Conservation (phyloP, 352 stramenopile genomes). For the Phytophthora cactorum region DNA sequence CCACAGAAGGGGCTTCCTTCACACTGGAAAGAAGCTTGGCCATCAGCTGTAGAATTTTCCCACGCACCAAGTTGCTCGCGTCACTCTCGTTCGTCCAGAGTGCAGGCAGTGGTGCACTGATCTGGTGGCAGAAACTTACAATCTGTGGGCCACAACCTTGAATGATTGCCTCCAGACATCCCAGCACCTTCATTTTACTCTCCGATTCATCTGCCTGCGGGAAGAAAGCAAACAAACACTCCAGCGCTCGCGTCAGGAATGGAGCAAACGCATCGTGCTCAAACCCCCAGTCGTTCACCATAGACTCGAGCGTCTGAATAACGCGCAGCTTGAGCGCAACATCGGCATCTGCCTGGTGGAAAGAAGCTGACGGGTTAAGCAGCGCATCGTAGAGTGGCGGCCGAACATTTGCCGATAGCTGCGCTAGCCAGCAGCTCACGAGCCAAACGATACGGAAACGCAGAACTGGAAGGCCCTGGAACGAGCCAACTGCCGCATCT, state of each 20-base stretch:
- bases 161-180: constrained; percentile 75
- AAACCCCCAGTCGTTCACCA: constrained; percentile 87
- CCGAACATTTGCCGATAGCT: constrained; percentile 71
- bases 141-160: constrained; percentile 64
- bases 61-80: constrained; percentile 79
- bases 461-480: constrained; percentile 68
- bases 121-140: constrained; percentile 59
- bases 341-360: constrained; percentile 44
- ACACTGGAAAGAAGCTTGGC: constrained; percentile 65
- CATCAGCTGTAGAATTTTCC: constrained; percentile 85
- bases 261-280: constrained; percentile 71
- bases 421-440: constrained; percentile 86
- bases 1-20: constrained; percentile 44
- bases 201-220: constrained; percentile 63
- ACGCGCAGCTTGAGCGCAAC: constrained; percentile 73
- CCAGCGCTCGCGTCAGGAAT: constrained; percentile 65
- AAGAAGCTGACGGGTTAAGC: constrained; percentile 50
- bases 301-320: constrained; percentile 79
- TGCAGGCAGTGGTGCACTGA: constrained; percentile 68
- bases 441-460: constrained; percentile 86
- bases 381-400: constrained; percentile 83
- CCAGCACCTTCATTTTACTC: constrained; percentile 83
- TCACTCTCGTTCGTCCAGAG: constrained; percentile 81
- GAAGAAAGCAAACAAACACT: constrained; percentile 77
- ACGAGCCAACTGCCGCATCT: constrained; percentile 37